Base-by-base conservation (phyloP, 371 early-diverging fungal species). In the Mortierella sp. region DNA sequence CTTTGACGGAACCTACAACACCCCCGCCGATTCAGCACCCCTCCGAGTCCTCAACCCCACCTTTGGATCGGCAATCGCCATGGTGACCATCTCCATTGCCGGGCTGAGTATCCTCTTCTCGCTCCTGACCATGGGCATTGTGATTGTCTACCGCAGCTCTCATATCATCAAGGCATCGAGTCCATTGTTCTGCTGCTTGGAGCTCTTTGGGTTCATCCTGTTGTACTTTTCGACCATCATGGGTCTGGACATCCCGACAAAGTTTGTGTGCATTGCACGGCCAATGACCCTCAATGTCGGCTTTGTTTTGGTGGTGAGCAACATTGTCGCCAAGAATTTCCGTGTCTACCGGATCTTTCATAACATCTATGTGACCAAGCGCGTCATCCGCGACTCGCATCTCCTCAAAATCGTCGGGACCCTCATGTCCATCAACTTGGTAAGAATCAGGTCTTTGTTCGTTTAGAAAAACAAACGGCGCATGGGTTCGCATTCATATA, bases 301-400 rank as follows among this genome's bases (percentile, higher is more conserved):
- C 1, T 90, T 90, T 64, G 61, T 91, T 7, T 83, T 91, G 9
- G 89, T 90, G 4, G 79, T 91, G 24, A 90, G 91, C 66, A 91
- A 91, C 43, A 88, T 91, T 86, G 90, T 91, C 40, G 90, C 90
- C 47, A 91, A 91, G 68, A 91, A 91, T 68, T 91, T 90, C 73
- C 86, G 91, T 3, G 89, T 91, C 4, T 91, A 91, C 81, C 79
- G 90, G 31, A 91, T 91, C 40, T 91, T 90, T 64, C 90, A 91
- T 70, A 91, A 91, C 48, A 90, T 91, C 24, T 90, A 90, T 52
- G 90, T 91, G 50, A 89, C 89, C 5, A 86, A 90, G n/a, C 88
- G 88, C 1, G 89, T 91, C 58, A 91, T 91, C 66, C 88, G 86
- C 39, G 91, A 91, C 68, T 71, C 76, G 3, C 90, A 90, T 58